phyloP scores from a whole-genome alignment of 305 asterid genomes.

The Fraxinus nigra region DNA sequence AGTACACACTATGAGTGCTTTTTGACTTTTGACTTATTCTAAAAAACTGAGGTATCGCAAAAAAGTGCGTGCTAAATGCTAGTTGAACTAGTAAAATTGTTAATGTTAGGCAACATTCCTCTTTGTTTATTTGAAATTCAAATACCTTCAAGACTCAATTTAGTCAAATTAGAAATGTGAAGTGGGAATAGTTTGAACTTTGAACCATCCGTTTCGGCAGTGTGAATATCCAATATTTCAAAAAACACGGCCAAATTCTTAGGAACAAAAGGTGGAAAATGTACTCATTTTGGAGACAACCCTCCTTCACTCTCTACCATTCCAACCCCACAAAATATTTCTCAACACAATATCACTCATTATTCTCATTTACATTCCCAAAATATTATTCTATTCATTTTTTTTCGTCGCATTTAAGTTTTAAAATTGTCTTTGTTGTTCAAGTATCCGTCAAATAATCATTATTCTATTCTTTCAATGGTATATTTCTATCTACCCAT shows the following conservation, averaged over 20 bases:
- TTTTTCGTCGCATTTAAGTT: neutral
- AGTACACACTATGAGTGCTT: neutral
- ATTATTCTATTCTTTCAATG: neutral
- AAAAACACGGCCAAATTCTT: neutral
- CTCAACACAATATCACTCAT: neutral
- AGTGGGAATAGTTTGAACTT: neutral
- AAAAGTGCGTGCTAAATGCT: neutral
- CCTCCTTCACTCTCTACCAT: slow-evolving; percentile 8
- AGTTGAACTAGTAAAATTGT: neutral
- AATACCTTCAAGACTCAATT: neutral
- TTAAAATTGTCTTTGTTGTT: no score
- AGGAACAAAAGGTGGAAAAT: slow-evolving; percentile 25
- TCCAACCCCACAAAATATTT: slow-evolving; percentile 20
- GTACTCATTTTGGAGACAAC: slow-evolving; percentile 10
- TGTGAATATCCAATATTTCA: slow-evolving; percentile 21
- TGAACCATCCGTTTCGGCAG: neutral
- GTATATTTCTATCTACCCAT: neutral
- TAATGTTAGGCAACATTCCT: neutral
- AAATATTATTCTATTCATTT: neutral
- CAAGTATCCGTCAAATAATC: no score
- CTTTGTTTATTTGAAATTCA: neutral
- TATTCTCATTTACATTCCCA: neutral
- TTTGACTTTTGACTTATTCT: neutral
- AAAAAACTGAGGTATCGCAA: neutral
- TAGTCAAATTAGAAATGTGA: neutral